A percentile compares a stretch with the other conserved stretches of the same genome.
These are phyloP conservation scores for Solanum medicagineum DNA, from an alignment of 257 asterid genomes.

Conservation along the genomic window DNA sequence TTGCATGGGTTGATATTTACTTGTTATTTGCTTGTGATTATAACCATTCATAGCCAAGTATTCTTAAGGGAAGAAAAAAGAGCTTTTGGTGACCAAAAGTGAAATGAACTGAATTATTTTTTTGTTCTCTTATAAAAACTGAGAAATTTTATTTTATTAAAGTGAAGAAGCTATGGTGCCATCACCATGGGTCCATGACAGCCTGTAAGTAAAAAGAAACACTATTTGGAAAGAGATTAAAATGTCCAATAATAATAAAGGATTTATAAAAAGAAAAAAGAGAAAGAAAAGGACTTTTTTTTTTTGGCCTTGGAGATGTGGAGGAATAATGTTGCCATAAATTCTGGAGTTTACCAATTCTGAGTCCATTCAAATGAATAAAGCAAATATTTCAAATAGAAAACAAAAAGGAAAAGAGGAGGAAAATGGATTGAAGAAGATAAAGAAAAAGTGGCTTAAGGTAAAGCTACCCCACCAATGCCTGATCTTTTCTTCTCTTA, in stretches of 20 bases:
- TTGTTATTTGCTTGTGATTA: not conserved
- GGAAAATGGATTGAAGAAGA: constrained; percentile 9
- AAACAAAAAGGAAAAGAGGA: not conserved
- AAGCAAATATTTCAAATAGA: not conserved
- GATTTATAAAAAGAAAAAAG: not conserved
- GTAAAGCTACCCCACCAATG: constrained; percentile 14
- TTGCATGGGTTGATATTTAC: not conserved
- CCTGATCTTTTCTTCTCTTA: not conserved
- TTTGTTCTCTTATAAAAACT: no score
- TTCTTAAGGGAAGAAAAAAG: not conserved
- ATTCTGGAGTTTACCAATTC: not conserved
- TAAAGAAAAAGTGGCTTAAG: constrained; percentile 24
- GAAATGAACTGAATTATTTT: not conserved
- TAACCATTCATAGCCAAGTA: not conserved
- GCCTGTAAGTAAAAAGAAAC: constrained; percentile 9
- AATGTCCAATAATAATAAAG: not conserved
- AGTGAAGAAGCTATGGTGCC: constrained; percentile 9
- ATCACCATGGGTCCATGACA: constrained; percentile 20
- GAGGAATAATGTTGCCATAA: not conserved
- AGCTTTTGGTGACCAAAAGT: not conserved
- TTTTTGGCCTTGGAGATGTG: constrained; percentile 1
- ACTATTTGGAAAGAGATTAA: not conserved
- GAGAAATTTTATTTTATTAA: not conserved
- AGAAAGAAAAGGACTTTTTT: not conserved
- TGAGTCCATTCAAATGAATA: constrained; percentile 5